phyloP scores from a whole-genome alignment of 176 grass and related monocot genomes.

The Bonia amplexicaulis region DNA sequence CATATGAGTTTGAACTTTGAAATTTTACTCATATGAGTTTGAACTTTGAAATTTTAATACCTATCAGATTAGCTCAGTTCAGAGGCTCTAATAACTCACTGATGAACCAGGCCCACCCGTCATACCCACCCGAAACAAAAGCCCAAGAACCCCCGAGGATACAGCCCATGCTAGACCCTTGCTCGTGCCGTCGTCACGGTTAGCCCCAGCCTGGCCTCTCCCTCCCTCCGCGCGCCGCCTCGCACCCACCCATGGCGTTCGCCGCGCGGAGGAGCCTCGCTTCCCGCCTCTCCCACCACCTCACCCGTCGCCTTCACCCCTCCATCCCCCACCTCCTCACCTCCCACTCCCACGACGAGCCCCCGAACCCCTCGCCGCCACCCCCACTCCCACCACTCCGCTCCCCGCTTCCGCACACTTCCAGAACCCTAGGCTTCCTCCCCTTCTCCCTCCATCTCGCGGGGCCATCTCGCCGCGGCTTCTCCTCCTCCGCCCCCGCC shows the following conservation, averaged over 20 bases:
- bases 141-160: not conserved
- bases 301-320: conserved; percentile 29
- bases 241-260: conserved; percentile 15
- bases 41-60: too few species aligned
- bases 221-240: not conserved
- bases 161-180: not conserved
- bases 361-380: conserved; percentile 14
- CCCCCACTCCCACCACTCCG: not conserved
- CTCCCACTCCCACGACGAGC: conserved; percentile 38
- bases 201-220: not conserved
- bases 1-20: too few species aligned
- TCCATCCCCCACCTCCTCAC: conserved; percentile 20
- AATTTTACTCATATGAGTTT: too few species aligned
- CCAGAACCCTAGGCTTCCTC: conserved; percentile 14
- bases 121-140: not conserved
- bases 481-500: conserved; percentile 30
- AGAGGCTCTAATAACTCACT: not conserved
- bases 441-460: conserved; percentile 29
- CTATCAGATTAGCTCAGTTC: not conserved
- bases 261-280: conserved; percentile 18
- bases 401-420: conserved; percentile 6
- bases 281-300: conserved; percentile 28
- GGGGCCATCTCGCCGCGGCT: conserved; percentile 15
- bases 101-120: not conserved
- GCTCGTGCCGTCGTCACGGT: not conserved